Evolutionary conservation across 176 grass and related monocot genomes (phyloP), one percentile per base, ranked within the genome.

Genomic region (Oryza meyeriana): DNA sequence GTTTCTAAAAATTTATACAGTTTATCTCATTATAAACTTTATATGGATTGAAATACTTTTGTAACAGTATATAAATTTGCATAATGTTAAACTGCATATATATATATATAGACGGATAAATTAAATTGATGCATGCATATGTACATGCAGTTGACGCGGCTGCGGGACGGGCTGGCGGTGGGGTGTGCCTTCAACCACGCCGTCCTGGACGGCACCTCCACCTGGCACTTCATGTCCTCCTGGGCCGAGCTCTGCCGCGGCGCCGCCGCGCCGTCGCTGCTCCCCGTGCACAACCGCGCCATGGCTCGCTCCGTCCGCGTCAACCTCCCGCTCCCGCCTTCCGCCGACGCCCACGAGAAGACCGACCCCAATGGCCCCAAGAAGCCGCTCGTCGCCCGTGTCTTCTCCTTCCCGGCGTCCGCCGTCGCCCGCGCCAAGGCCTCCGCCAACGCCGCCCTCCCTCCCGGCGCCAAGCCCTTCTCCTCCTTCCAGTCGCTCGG

Each of bases 171-270:
- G 12, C 73, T 99, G 20, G 96, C 93, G 11, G 84, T 99, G 17
- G 96, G 96, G 0, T 93, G 93, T 79, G 90, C 96, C 67, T 99
- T 99, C 85, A 99, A 99, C 90, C 96, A 99, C 36, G 96, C 96
- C 0, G 85, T 99, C 24, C 96, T 99, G 24, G 96, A 99, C 69
- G 93, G 96, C 79, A 87, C 86, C 8, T 91, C 96, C 11, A 99
- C 96, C 0, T 99, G 96, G 96, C 93, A 99, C 87, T 99, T 99
- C 96, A 95, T 99, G 96, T 87, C 69, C 3, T 90, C 81, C 10
- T 99, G 96, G 96, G 96, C 93, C 10, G 91, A 99, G 77, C 90
- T 99, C 39, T 84, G 84, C 85, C 89, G 90, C 84, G 64, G 74
- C 47, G 72, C 22, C 14, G 14, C 58, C 17, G 26, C 75, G 4